Conservation (phyloP, 1,284 basidiomycete genomes). For the Nidula niveotomentosa region DNA sequence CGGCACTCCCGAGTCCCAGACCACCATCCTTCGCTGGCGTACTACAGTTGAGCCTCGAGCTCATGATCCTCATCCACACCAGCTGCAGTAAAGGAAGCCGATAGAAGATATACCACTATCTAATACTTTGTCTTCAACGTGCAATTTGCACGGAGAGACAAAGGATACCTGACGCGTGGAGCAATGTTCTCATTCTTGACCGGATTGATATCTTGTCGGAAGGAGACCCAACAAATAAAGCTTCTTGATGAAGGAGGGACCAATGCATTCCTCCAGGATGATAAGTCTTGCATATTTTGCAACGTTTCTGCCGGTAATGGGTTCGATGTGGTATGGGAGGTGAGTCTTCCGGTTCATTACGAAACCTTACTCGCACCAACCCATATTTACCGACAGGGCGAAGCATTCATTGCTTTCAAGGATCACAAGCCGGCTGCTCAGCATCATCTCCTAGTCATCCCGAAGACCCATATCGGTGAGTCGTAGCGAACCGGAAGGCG, state of each 20-base stretch:
- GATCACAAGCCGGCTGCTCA: constrained; percentile 63
- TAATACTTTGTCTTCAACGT: too few species aligned
- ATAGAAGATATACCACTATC: too few species aligned
- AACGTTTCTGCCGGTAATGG: constrained; percentile 48
- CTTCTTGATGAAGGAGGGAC: not conserved
- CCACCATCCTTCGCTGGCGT: too few species aligned
- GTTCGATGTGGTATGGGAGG: constrained; percentile 65
- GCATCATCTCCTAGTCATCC: constrained; percentile 67
- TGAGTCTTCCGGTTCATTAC: constrained; percentile 14
- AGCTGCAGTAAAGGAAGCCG: too few species aligned
- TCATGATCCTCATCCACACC: too few species aligned
- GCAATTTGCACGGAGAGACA: too few species aligned
- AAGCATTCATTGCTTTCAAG: constrained; percentile 58
- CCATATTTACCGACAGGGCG: constrained; percentile 40
- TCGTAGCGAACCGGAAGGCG: not conserved
- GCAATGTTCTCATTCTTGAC: not conserved
- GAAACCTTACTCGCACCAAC: not conserved
- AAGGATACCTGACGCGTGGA: too few species aligned
- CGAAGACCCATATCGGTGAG: constrained; percentile 60
- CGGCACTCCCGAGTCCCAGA: too few species aligned
- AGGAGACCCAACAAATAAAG: not conserved
- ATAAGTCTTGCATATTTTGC: constrained; percentile 48
- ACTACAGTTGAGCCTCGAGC: too few species aligned
- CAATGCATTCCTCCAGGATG: not conserved
- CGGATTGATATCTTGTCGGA: not conserved